phyloP scores from a whole-genome alignment of 2,329 filamentous ascomycete species.

The Colletotrichum gloeosporioides region DNA sequence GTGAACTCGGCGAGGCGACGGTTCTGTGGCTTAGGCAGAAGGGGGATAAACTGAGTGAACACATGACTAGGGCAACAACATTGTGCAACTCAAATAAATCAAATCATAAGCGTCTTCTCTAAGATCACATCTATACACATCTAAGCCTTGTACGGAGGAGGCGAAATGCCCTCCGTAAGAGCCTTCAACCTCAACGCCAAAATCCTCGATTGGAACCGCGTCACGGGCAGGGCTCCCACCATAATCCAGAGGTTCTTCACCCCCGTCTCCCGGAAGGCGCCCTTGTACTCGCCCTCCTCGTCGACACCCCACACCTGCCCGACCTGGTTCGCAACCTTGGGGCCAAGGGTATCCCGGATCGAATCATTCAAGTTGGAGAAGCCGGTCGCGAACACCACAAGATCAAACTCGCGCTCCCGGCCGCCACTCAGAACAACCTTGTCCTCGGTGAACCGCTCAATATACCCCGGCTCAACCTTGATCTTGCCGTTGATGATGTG shows the following conservation, averaged over 20 bases:
- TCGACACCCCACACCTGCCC: background rate
- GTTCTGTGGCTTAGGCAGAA: too few relatives aligned
- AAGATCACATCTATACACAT: background rate
- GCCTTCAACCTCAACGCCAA: background rate
- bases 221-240: background rate
- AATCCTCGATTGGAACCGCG: background rate
- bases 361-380: background rate
- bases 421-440: background rate
- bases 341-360: background rate
- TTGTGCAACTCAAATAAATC: rapidly evolving
- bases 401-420: background rate
- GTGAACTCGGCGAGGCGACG: rapidly evolving
- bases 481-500: background rate
- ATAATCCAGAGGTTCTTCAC: background rate
- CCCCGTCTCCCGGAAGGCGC: background rate
- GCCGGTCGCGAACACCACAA: rapidly evolving
- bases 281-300: background rate
- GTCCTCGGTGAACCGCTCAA: background rate
- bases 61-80: too few relatives aligned
- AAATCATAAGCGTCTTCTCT: background rate
- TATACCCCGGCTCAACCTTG: background rate
- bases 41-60: rapidly evolving
- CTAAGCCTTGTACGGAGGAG: background rate
- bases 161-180: background rate
- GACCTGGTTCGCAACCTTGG: background rate